phyloP scores from a whole-genome alignment of 148 eudicot genomes.

The Pouteria glomerata region DNA sequence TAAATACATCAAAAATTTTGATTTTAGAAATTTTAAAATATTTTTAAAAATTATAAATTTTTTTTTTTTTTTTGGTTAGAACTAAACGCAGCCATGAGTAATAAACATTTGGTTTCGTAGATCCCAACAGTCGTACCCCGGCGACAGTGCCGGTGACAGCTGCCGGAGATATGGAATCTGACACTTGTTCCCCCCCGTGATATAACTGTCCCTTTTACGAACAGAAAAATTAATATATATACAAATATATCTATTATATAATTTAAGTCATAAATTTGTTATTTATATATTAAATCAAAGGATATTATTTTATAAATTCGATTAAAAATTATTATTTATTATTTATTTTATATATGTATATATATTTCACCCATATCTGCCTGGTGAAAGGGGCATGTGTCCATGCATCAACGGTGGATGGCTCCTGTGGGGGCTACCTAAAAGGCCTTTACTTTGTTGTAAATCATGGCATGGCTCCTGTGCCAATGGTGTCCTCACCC shows the following conservation, averaged over 20 bases:
- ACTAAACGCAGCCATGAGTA: no score
- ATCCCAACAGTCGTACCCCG: slow-evolving; percentile 33
- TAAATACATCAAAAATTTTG: no score
- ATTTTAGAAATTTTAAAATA: no score
- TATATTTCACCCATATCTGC: background rate
- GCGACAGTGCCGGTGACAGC: slow-evolving; percentile 27
- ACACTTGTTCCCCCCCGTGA: slow-evolving; percentile 32
- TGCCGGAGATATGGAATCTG: slow-evolving; percentile 19
- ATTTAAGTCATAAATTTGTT: no score
- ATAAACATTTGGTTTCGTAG: slow-evolving; percentile 22
- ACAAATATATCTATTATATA: background rate
- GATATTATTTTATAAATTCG: no score
- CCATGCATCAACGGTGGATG: background rate
- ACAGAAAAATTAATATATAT: background rate
- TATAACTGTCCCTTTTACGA: slow-evolving; percentile 1
- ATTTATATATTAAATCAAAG: no score
- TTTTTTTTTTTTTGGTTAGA: no score
- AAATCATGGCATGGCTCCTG: slow-evolving; percentile 35
- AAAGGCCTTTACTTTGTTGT: background rate
- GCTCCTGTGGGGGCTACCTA: slow-evolving; percentile 13
- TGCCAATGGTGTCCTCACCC: slow-evolving; percentile 12
- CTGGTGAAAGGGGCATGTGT: slow-evolving; percentile 14
- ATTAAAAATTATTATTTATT: no score
- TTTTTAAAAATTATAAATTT: no score
- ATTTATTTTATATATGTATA: no score